Conservation (phyloP, 177 flowering plant genomes). For the Vitis hybrid region DNA sequence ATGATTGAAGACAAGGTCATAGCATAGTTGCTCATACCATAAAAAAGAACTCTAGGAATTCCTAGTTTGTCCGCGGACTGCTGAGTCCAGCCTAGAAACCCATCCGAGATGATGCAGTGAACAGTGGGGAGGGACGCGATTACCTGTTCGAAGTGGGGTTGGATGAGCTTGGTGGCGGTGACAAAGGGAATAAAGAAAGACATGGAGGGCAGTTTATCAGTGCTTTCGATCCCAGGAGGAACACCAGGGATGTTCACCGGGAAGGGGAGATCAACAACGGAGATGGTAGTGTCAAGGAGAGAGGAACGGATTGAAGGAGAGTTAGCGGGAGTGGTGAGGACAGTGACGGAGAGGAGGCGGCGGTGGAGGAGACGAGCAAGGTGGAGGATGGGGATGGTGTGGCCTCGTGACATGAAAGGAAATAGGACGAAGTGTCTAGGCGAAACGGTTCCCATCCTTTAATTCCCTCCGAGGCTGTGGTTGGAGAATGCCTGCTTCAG, state of each 20-base stretch:
- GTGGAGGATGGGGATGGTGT: slow-evolving; percentile 54
- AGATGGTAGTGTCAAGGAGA: too few relatives aligned
- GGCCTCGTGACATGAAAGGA: slow-evolving; percentile 77
- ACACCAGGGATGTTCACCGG: slow-evolving; percentile 17
- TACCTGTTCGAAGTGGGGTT: slow-evolving; percentile 36
- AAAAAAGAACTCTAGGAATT: slow-evolving; percentile 39
- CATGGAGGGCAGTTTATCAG: slow-evolving; percentile 47
- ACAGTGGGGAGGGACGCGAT: slow-evolving; percentile 26
- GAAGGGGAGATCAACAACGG: slow-evolving; percentile 11
- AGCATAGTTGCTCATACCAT: slow-evolving; percentile 38
- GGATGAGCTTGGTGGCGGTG: slow-evolving; percentile 40
- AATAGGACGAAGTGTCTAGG: slow-evolving; percentile 34
- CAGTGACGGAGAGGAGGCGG: slow-evolving; percentile 29
- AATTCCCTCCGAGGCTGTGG: too few relatives aligned
- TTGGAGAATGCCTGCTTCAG: too few relatives aligned
- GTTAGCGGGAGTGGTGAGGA: too few relatives aligned
- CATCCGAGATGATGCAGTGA: slow-evolving; percentile 48
- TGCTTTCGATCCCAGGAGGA: slow-evolving; percentile 40
- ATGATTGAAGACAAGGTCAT: slow-evolving; percentile 3
- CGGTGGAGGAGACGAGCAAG: slow-evolving; percentile 47
- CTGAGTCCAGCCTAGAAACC: slow-evolving; percentile 55
- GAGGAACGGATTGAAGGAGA: not conserved
- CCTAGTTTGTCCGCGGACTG: slow-evolving; percentile 39
- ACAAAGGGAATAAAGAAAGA: slow-evolving; percentile 33
- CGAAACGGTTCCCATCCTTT: too few relatives aligned